phyloP scores from a whole-genome alignment of 495 filamentous ascomycete genomes.

The Trichoderma reesei region DNA sequence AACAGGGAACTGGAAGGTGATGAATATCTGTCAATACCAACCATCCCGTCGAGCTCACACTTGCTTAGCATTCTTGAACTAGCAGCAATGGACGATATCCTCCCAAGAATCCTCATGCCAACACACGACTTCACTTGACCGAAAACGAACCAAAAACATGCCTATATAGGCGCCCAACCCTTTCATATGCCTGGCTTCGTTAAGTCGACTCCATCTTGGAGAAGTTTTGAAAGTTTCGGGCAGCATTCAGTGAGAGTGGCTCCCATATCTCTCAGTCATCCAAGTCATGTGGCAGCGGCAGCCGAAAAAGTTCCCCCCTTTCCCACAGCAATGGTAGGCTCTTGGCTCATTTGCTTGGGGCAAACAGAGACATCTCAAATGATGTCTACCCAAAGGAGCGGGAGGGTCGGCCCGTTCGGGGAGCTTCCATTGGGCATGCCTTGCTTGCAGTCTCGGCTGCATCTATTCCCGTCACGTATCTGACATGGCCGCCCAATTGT shows the following conservation, averaged over 20 bases:
- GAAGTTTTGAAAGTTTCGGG: background rate
- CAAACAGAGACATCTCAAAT: background rate
- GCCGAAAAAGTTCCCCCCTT: background rate
- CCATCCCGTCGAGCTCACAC: background rate
- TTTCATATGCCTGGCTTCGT: background rate
- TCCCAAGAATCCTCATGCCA: no score
- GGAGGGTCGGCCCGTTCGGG: background rate
- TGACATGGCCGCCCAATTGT: background rate
- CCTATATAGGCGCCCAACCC: background rate
- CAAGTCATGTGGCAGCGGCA: background rate
- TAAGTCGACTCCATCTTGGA: background rate
- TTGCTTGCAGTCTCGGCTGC: background rate
- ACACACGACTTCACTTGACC: no score
- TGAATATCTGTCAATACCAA: background rate
- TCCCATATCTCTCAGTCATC: no score
- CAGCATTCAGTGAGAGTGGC: background rate
- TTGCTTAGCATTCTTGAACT: background rate
- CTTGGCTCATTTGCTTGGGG: background rate
- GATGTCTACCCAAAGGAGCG: background rate
- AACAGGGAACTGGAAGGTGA: background rate
- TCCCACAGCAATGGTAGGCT: background rate
- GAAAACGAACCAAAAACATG: background rate
- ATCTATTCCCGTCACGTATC: background rate
- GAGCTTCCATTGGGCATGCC: background rate
- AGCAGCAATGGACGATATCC: no score